Conservation (phyloP, 345 rosid species). For the Rhodomyrtus tomentosa region DNA sequence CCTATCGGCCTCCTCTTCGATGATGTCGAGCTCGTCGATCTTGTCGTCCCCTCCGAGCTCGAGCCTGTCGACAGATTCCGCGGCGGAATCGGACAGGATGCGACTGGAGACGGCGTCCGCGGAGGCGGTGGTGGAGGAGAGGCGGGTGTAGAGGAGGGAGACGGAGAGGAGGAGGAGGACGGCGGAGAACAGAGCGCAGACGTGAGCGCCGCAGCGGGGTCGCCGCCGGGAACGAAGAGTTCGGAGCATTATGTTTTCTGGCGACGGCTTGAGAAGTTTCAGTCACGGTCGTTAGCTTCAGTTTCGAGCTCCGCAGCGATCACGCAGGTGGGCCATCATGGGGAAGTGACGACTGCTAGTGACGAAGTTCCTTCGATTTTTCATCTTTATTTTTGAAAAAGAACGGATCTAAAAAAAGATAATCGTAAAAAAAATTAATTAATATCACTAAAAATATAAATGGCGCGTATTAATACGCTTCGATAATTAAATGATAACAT, state of each 20-base stretch:
- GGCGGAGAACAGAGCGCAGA: constrained; percentile 63
- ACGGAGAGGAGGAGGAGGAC: constrained; percentile 77
- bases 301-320: neutral
- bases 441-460: neutral
- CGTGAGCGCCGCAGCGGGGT: constrained; percentile 59
- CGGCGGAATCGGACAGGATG: constrained; percentile 48
- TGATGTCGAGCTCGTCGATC: constrained; percentile 75
- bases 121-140: constrained; percentile 38
- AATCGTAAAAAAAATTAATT: too few species aligned
- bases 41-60: constrained; percentile 26
- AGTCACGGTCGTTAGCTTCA: neutral
- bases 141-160: constrained; percentile 76
- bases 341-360: neutral
- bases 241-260: constrained; percentile 14
- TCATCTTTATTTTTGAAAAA: neutral
- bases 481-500: too few species aligned
- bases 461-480: neutral
- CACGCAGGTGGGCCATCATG: neutral
- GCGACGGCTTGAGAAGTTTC: neutral
- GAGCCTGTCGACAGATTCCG: constrained; percentile 3
- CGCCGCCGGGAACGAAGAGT: constrained; percentile 69
- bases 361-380: rapidly evolving
- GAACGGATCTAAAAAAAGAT: too few species aligned
- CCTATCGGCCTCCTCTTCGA: constrained; percentile 19
- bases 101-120: constrained; percentile 25